A percentile compares a stretch with the other conserved stretches of the same genome.
Evolutionary conservation across 768 basidiomycete genomes (phyloP).

Genomic region (Chiua virens): DNA sequence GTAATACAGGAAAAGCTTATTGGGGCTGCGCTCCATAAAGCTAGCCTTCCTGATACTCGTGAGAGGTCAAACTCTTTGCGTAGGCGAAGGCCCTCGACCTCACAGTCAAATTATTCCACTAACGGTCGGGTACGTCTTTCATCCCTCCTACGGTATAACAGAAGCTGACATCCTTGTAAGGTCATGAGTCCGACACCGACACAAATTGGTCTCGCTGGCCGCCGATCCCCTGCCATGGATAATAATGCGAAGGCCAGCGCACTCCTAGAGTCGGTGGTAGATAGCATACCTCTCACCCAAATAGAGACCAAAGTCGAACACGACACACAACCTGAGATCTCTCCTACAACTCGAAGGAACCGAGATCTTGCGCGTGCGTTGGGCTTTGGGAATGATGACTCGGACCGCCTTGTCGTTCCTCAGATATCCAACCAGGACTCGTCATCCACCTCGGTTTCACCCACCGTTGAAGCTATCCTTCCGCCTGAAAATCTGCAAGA

Average conservation of each 20-base stretch:
- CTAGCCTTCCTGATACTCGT: slow-evolving; percentile 53
- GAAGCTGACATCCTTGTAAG: slow-evolving; percentile 34
- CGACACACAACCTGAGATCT: slow-evolving; percentile 36
- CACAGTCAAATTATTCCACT: slow-evolving; percentile 74
- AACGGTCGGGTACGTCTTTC: slow-evolving; percentile 45
- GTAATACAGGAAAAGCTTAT: slow-evolving; percentile 78
- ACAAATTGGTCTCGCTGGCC: slow-evolving; percentile 31
- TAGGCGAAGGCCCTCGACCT: slow-evolving; percentile 74
- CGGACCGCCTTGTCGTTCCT: slow-evolving; percentile 24
- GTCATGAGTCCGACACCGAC: slow-evolving; percentile 54
- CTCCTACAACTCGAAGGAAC: slow-evolving; percentile 60
- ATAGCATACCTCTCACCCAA: slow-evolving; percentile 47
- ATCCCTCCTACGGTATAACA: background rate
- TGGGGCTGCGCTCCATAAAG: slow-evolving; percentile 57
- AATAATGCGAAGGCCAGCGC: slow-evolving; percentile 61
- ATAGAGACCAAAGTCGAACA: slow-evolving; percentile 28
- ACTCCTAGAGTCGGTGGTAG: slow-evolving; percentile 61
- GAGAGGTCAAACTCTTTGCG: slow-evolving; percentile 71
- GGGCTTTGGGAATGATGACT: slow-evolving; percentile 54
- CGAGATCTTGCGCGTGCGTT: slow-evolving; percentile 76
- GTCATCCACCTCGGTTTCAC: slow-evolving; percentile 32
- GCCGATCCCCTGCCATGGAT: slow-evolving; percentile 41
- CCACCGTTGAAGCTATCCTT: slow-evolving; percentile 35
- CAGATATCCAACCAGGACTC: slow-evolving; percentile 24
- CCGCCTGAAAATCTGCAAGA: slow-evolving; percentile 22